Evolutionary conservation across 1,284 basidiomycete species (phyloP).

Genomic region (Coniophora puteana): DNA sequence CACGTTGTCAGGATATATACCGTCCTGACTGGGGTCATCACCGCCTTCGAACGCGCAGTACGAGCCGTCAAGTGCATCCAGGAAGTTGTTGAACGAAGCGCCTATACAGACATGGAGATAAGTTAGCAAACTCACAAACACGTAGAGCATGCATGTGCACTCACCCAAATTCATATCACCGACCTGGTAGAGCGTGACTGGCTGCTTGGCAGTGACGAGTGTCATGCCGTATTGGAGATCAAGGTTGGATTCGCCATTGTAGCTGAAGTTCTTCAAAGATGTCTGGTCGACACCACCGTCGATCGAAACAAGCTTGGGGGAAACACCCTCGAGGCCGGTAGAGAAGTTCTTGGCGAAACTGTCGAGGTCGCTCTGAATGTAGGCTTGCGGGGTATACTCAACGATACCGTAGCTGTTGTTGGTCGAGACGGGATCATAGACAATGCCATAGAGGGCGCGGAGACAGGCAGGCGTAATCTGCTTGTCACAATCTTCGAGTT

Average conservation of each 20-base stretch:
- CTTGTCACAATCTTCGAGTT: slow-evolving; percentile 28
- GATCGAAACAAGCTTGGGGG: slow-evolving; percentile 30
- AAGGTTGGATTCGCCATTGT: slow-evolving; percentile 40
- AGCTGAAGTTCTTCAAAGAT: slow-evolving; percentile 24
- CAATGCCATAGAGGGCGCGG: slow-evolving; percentile 32
- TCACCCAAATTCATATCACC: slow-evolving; percentile 32
- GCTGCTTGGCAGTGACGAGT: slow-evolving; percentile 30
- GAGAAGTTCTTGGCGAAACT: slow-evolving; percentile 35
- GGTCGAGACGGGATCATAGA: slow-evolving; percentile 18
- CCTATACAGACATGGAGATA: slow-evolving; percentile 16
- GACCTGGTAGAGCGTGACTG: slow-evolving; percentile 35
- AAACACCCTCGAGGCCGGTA: slow-evolving; percentile 26
- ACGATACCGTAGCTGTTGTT: slow-evolving; percentile 22
- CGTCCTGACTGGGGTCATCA: slow-evolving; percentile 29
- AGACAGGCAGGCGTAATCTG: slow-evolving; percentile 23
- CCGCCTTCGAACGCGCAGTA: slow-evolving; percentile 40
- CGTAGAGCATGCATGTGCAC: background rate
- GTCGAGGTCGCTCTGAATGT: slow-evolving; percentile 35
- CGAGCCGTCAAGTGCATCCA: slow-evolving; percentile 38
- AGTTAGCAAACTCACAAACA: background rate
- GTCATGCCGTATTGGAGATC: slow-evolving; percentile 40
- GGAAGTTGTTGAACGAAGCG: slow-evolving; percentile 36
- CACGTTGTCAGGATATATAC: slow-evolving; percentile 1
- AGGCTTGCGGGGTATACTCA: slow-evolving; percentile 41
- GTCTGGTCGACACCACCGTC: slow-evolving; percentile 37